A percentile compares a stretch with the other conserved stretches of the same genome.
Evolutionary conservation across 2,329 filamentous ascomycete species (phyloP).

Genomic region (Alternaria triticina): DNA sequence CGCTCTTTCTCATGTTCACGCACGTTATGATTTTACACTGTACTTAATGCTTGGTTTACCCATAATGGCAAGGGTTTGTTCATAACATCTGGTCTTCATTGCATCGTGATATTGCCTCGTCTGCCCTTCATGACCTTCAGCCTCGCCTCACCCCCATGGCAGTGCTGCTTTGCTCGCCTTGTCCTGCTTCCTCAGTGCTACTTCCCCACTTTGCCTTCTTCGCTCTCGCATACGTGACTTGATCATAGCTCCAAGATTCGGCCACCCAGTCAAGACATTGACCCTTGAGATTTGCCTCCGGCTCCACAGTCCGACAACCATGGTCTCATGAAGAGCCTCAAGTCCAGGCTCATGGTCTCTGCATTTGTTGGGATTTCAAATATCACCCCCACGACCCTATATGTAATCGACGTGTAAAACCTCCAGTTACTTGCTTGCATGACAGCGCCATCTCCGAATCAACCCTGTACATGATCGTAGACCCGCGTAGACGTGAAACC

Average conservation of each 20-base stretch:
- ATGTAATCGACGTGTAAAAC: neutral
- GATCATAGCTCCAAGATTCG: neutral
- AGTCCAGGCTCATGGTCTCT: neutral
- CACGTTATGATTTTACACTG: conserved; percentile 9
- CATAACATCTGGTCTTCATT: neutral
- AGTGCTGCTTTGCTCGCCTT: neutral
- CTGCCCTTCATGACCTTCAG: neutral
- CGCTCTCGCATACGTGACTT: neutral
- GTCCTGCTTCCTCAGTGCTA: neutral
- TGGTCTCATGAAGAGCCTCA: neutral
- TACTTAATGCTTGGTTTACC: conserved; percentile 17
- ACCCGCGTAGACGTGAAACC: neutral
- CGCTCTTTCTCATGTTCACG: conserved; percentile 8
- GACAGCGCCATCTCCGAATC: neutral
- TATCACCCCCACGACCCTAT: neutral
- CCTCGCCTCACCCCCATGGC: neutral
- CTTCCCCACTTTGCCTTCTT: neutral
- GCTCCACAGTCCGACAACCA: neutral
- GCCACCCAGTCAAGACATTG: neutral
- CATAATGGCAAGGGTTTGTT: conserved; percentile 25
- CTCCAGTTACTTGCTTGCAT: neutral
- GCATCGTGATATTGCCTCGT: neutral
- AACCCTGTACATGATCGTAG: neutral
- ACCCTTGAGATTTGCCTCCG: neutral
- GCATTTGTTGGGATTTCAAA: neutral